Evolutionary conservation across 192 early-diverging fungal genomes (phyloP), one percentile per base, ranked within the genome.

Genomic region (Coemansia brasiliensis): DNA sequence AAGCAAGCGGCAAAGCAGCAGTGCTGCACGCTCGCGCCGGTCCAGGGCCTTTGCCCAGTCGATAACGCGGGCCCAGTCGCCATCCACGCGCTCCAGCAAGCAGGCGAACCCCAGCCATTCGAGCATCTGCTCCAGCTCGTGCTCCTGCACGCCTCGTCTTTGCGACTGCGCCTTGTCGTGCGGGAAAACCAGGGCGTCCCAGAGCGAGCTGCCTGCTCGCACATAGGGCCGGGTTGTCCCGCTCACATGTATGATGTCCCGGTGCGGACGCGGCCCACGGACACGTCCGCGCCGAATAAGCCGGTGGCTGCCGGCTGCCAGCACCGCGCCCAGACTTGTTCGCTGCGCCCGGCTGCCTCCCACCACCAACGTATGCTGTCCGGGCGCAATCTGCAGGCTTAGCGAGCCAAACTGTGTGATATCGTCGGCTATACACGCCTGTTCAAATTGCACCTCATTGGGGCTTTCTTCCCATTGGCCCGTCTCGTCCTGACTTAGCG

Each of bases 141-240:
- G 67, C 52, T 76, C 74, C 18, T 53, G 52, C 9, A 76, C 41
- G 32, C 67, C 67, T 21, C 67, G 67, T 26, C 56, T 43, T 7
- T 64, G 32, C 45, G 67, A 69, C 63, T 59, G 58, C 9, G 59
- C 29, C 43, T 76, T 76, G 63, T 65, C 74, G 56, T 76, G 67
- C 24, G 74, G 74, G 16, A 76, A 76, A 0, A 76, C 61, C 40
- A 76, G 39, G 51, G 61, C 45, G 25, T 76, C 74, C 74, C 74
- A 76, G 39, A 76, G 56, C 25, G 74, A 66, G 63, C 74, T 70
- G 62, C 66, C 66, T 0, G 67, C 37, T 2, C 57, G 49, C 15
- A 76, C 43, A 38, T 76, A 76, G 2, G 63, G 58, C 16, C 56
- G 39, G 3, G 41, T 26, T 2, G 35, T 35, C 4, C 43, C 16